Conservation (phyloP, 2,329 filamentous ascomycete genomes). For the Ophiostoma piceae region DNA sequence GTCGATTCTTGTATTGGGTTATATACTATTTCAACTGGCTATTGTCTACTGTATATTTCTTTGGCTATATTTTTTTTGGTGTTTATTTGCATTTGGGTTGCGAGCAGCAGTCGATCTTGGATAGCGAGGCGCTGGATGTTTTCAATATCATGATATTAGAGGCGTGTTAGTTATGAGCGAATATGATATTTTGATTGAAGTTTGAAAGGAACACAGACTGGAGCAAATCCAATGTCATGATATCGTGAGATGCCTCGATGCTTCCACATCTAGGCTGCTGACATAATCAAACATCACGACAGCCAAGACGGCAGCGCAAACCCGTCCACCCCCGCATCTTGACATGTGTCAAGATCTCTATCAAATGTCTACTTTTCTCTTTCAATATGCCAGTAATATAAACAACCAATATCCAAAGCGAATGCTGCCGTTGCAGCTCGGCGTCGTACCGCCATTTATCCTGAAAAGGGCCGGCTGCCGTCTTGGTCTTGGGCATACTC, state of each 20-base stretch:
- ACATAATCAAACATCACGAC: neutral
- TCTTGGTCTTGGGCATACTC: neutral
- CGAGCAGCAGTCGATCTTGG: neutral
- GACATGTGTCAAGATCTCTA: neutral
- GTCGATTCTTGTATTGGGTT: neutral
- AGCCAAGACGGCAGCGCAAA: neutral
- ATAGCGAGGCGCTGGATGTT: neutral
- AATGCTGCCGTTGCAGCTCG: neutral
- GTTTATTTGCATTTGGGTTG: neutral
- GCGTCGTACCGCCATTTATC: neutral
- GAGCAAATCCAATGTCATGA: neutral
- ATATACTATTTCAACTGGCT: neutral
- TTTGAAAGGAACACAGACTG: no score
- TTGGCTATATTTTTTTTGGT: neutral
- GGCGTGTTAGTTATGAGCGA: neutral
- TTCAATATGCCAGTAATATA: neutral
- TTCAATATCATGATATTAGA: neutral
- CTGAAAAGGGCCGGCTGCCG: neutral
- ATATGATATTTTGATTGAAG: neutral
- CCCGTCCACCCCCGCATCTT: slow-evolving; percentile 3
- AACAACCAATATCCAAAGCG: neutral
- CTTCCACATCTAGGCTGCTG: neutral
- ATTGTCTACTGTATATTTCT: slow-evolving; percentile 1
- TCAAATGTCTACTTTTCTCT: neutral
- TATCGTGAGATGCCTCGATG: neutral